Conservation (phyloP, 2,329 filamentous ascomycete genomes). For the Phoma sp. region DNA sequence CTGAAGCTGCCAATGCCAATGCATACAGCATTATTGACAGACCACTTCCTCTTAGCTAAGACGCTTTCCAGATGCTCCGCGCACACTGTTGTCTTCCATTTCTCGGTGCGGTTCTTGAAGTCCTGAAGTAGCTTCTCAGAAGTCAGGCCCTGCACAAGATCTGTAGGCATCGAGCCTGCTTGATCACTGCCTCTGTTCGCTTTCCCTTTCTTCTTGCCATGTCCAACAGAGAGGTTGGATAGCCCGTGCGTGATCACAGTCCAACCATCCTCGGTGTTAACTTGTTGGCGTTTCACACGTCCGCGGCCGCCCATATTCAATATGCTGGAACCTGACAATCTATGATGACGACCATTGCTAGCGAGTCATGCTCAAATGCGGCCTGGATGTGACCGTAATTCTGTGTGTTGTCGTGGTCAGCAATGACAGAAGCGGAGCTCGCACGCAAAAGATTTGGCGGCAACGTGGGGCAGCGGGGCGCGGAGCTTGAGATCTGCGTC, state of each 20-base stretch:
- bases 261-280: conserved; percentile 44
- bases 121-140: conserved; percentile 30
- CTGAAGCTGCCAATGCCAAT: conserved; percentile 47
- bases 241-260: conserved; percentile 43
- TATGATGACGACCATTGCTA: neutral
- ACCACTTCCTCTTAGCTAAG: conserved; percentile 20
- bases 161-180: conserved; percentile 21
- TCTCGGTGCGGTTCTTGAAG: conserved; percentile 28
- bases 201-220: conserved; percentile 10
- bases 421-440: neutral
- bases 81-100: conserved; percentile 33
- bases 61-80: conserved; percentile 26
- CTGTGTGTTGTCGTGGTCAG: neutral
- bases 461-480: conserved; percentile 6
- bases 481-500: neutral
- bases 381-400: neutral
- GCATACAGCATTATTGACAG: conserved; percentile 35
- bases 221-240: conserved; percentile 16
- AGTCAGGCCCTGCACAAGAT: conserved; percentile 32
- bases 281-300: conserved; percentile 39
- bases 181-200: neutral
- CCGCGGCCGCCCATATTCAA: conserved; percentile 18
- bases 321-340: neutral
- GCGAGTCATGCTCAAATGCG: conserved; percentile 3
- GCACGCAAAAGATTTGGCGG: neutral